Base-by-base conservation (phyloP, 1,284 basidiomycete genomes). In the Malassezia obtusa region DNA sequence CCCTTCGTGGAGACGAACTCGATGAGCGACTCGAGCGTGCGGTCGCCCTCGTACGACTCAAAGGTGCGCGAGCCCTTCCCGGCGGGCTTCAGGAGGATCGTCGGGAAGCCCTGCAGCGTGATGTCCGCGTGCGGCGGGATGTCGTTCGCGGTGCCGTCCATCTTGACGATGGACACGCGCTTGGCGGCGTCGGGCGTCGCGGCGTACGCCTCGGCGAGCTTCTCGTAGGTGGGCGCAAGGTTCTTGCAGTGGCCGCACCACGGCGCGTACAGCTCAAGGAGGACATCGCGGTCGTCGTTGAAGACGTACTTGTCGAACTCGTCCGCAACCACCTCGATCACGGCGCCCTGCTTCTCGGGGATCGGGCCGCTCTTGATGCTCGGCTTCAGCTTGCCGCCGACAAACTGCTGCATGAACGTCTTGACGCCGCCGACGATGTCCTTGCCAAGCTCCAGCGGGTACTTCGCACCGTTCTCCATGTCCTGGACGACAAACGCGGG, bases 71-170 rank as follows among this genome's bases (percentile, higher is more conserved):
- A 22, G 32, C 41, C 37, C 39, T 81, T 78, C 49, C 92, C 91
- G 22, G 94, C 92, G 10, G 84, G 81, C 78, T 90, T 89, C 82
- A 99, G 94, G 76, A 96, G 96, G 75, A 98, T 76, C 2, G 94
- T 96, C 9, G 92, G 92, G 88, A 94, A 96, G 43, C 87, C 85
- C 48, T 64, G 54, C 25, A 75, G 64, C 48, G 58, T 82, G 87
- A 98, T 95, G 30, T 86, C 83, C 49, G 86, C 83, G 15, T 82
- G 82, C 25, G 84, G 80, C 43, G 94, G 94, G 25, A 99, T 80
- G 75, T 99, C 94, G 76, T 99, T 99, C 77, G 91, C 89, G 58
- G 84, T 86, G 5, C 89, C 89, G 71, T 98, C 92, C 81, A 96
- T 85, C 79, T 96, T 95, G 68, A 66, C 70, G 47, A 98, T 89